A percentile compares a stretch with the other conserved stretches of the same genome.
These are phyloP conservation scores for Fusarium incarnatum DNA, from an alignment of 2,329 filamentous ascomycete genomes.

Conservation along the genomic window DNA sequence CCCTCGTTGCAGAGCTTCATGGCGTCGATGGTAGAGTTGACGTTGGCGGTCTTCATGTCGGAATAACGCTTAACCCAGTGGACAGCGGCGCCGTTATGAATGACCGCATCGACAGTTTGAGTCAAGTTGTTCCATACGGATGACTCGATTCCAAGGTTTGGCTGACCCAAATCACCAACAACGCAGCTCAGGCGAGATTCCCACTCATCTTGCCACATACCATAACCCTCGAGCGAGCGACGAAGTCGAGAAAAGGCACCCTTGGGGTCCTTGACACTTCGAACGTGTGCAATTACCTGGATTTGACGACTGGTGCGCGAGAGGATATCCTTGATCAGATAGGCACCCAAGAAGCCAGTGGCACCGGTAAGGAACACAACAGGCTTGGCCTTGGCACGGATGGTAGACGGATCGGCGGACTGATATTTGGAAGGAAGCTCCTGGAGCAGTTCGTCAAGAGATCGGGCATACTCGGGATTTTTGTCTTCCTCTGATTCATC, in stretches of 20 bases:
- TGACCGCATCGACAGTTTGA: conserved; percentile 75
- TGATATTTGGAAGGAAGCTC: conserved; percentile 59
- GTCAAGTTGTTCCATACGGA: conserved; percentile 73
- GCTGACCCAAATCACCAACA: conserved; percentile 72
- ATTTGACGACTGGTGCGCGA: conserved; percentile 51
- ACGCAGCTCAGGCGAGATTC: conserved; percentile 72
- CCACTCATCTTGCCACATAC: conserved; percentile 82
- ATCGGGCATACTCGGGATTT: conserved; percentile 65
- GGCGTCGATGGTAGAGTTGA: conserved; percentile 81
- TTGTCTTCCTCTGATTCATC: conserved; percentile 52
- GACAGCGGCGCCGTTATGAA: conserved; percentile 85
- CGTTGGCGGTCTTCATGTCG: conserved; percentile 78
- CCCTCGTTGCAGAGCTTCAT: conserved; percentile 80
- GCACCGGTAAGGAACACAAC: conserved; percentile 88
- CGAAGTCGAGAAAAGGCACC: conserved; percentile 73
- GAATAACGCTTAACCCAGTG: conserved; percentile 87
- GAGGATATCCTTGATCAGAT: conserved; percentile 81
- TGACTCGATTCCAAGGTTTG: conserved; percentile 75
- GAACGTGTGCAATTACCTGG: conserved; percentile 77
- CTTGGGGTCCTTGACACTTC: conserved; percentile 69
- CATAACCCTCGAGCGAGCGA: conserved; percentile 78
- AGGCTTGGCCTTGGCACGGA: conserved; percentile 46
- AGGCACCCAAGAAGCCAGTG: conserved; percentile 82
- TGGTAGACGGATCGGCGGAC: conserved; percentile 52
- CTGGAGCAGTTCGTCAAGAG: conserved; percentile 62